Conservation (phyloP, 805 yeast genomes). For the Yarrowia sp. region DNA sequence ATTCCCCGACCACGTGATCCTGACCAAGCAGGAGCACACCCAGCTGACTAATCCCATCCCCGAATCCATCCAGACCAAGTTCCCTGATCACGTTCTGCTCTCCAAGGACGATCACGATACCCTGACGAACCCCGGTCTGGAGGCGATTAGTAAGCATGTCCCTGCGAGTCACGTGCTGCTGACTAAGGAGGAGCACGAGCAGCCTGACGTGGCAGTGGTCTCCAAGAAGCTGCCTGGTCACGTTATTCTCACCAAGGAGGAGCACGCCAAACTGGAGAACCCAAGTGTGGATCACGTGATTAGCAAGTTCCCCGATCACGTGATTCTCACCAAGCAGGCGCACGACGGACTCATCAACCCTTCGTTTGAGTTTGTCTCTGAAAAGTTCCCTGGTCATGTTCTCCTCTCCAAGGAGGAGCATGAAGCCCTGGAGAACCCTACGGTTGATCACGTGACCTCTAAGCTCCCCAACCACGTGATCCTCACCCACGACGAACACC, state of each 20-base stretch:
- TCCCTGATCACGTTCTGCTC: too few relatives aligned
- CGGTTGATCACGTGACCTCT: not conserved
- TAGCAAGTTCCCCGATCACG: constrained; percentile 36
- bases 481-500: not conserved
- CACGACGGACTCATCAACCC: constrained; percentile 29
- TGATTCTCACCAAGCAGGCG: not conserved
- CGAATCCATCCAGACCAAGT: too few relatives aligned
- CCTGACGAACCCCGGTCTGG: too few relatives aligned
- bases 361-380: constrained; percentile 9
- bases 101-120: too few relatives aligned
- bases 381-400: constrained; percentile 14
- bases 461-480: constrained; percentile 19
- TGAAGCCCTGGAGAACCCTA: not conserved
- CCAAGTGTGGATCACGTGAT: not conserved
- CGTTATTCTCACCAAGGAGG: not conserved
- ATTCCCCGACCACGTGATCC: not conserved
- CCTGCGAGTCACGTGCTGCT: not conserved
- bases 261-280: not conserved
- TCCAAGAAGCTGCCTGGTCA: not conserved
- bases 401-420: constrained; percentile 10
- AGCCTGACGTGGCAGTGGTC: not conserved
- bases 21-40: not conserved
- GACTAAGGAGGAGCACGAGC: constrained; percentile 10
- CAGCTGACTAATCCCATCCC: too few relatives aligned
- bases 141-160: too few relatives aligned